Base-by-base conservation (phyloP, 108 stramenopile species). In the Nitzschia putrida region DNA sequence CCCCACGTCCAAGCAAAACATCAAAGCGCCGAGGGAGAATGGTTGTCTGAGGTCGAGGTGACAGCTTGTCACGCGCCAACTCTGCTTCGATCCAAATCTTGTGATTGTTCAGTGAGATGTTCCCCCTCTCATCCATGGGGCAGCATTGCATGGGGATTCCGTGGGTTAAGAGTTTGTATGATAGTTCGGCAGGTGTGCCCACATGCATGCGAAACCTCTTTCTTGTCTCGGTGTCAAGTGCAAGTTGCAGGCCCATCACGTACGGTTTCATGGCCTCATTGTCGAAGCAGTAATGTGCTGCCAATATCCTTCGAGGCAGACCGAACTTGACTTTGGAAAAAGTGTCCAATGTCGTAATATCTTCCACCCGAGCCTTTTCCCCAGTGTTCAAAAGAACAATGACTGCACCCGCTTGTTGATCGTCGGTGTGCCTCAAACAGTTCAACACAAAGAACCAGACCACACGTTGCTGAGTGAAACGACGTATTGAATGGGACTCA, bases 231-330 rank as follows among this genome's bases (percentile, higher is more conserved):
- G 44, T n/a, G 37, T 39, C 55, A 9, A 61, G 12, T 11, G 61
- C 51, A 40, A 56, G 22, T 3, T 25, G 20, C 20, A 56, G 8
- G 1, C 54, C 54, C 13, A 22, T 14, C 51, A 16, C 70, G 41
- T 52, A 24, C 39, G 51, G 20, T 34, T 40, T 0, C 51, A 71
- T 53, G 8, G 47, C 41, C 34, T 52, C 20, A 40, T 61, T 42
- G 16, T 71, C 50, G 38, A 51, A 71, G 38, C 70, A 71, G 37
- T 41, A 53, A 50, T 71, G 70, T n/a, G 38, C 22, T 2, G 38
- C 70, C 12, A 21, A 58, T 1, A 58, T 18, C 21, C 53, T 60
- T 10, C 52, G 29, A 5, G 70, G 68, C 20, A 69, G 24, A 14
- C 56, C 40, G 20, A 5, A 2, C 20, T 50, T 16, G 49, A 50